These are phyloP conservation scores for Sporothrix inflata DNA, from an alignment of 2,329 filamentous ascomycete genomes.

Conservation along the genomic window DNA sequence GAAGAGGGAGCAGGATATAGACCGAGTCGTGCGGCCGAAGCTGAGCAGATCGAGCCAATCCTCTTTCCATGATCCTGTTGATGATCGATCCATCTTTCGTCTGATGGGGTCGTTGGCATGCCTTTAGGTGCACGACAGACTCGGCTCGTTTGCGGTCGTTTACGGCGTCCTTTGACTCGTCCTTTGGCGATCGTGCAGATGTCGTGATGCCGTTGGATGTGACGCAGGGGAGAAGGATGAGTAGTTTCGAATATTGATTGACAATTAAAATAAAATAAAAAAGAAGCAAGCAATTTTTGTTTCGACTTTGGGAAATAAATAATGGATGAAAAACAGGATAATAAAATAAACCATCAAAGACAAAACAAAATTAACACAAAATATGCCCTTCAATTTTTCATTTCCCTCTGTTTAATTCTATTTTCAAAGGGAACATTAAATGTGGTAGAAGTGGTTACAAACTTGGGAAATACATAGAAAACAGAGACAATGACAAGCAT, in stretches of 20 bases:
- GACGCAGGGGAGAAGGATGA: background rate
- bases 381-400: background rate
- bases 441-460: background rate
- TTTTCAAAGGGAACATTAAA: background rate
- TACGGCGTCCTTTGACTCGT: background rate
- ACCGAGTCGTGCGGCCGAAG: background rate
- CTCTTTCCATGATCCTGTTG: background rate
- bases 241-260: background rate
- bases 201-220: background rate
- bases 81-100: background rate
- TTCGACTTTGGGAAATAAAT: background rate
- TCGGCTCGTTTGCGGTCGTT: background rate
- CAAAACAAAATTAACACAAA: background rate
- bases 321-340: background rate
- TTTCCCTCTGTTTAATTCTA: background rate
- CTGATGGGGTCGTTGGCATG: background rate
- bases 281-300: background rate
- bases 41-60: background rate
- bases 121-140: background rate
- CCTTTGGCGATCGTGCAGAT: constrained; percentile 6
- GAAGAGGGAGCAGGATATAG: background rate
- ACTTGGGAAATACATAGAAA: too few species aligned
- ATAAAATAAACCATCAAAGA: too few species aligned
- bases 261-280: background rate
- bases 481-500: background rate